Base-by-base conservation (phyloP, 1,284 basidiomycete genomes). In the Cystobasidiaceae sp. region DNA sequence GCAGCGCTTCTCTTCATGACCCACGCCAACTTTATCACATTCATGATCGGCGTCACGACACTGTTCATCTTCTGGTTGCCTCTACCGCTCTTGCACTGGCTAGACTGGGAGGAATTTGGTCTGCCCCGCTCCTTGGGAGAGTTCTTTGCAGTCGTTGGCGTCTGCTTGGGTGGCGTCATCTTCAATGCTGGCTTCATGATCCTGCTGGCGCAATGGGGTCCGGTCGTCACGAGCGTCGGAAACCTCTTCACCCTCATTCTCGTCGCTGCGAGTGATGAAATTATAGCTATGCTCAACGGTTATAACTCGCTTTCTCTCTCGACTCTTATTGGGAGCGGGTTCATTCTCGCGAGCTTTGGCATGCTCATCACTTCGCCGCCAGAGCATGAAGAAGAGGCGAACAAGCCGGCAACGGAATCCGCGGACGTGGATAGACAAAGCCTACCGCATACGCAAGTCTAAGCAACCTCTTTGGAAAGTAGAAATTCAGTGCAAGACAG, bases 101-200 rank as follows among this genome's bases (percentile, higher is more conserved):
- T 79, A 50, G 82, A 79, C 33, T 74, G 83, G 30, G 86, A 88
- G 71, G 73, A 70, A 17, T 89, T 90, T 71, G 78, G 78, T 43
- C 78, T 84, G 19, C 88, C 89, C 3, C 71, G 79, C 5, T 78
- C 82, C 72, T 28, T 73, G 43, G 67, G 66, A 4, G 81, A 82
- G 0, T 68, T 77, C 7, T 68, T 81, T 9, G 80, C 81, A 15
- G 84, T 91, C 50, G 76, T 75, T 3, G 85, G 83, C 11, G 87
- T 89, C 66, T 81, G 85, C 19, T 66, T 82, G 4, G 80, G 80
- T n/a, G 88, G 87, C 0, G 80, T 88, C 0, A 72, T 85, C 0
- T 90, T 88, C 77, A 90, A 89, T 72, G 83, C 85, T 0, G 85
- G 86, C 0, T 83, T 87, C 73, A 89, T 90, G 87, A 86, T 89